Base-by-base conservation (phyloP, 352 stramenopile species). In the Pythium chondricola region DNA sequence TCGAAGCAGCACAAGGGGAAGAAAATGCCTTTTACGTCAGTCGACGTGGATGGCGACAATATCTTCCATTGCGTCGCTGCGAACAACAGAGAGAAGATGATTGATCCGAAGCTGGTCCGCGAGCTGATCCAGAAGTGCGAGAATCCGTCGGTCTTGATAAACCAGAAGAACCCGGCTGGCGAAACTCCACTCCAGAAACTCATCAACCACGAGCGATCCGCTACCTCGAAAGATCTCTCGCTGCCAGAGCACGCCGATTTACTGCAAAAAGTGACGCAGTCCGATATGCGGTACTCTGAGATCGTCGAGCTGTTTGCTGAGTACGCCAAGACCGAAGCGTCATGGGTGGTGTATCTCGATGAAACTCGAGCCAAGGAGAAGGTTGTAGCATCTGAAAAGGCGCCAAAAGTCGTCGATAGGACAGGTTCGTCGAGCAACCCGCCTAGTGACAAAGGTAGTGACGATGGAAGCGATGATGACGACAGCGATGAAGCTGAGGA, bases 21-120 rank as follows among this genome's bases (percentile, higher is more conserved):
- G 17, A 56, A 58, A 16, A 31, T 86, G 17, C 52, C 65, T 9
- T 45, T 85, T 10, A 42, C 35, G 11, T 37, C 17, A 36, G 40
- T 20, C 25, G 65, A 58, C 55, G 54, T 40, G 16, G 14, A 48
- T 3, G 44, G 39, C 13, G 58, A 77, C 29, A 88, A 87, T 26
- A 74, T 87, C 37, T 86, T 91, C 38, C 79, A 91, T 32, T 61
- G 74, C 6, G 49, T 88, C 2, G 76, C 59, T 9, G 2, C 31
- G 1, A 61, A 67, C 25, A 26, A 52, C 13, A 54, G 40, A 16
- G 60, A 43, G 35, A 27, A 48, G 8, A 48, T 64, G 11, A 50
- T 68, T 16, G 54, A 47, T 0, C 59, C 66, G 1, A 45, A 45
- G 3, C 46, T 91, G 8, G 52, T 91, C 31, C 41, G 46, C 0